phyloP scores from a whole-genome alignment of 140 eudicot species.

The Oenanthe javanica region DNA sequence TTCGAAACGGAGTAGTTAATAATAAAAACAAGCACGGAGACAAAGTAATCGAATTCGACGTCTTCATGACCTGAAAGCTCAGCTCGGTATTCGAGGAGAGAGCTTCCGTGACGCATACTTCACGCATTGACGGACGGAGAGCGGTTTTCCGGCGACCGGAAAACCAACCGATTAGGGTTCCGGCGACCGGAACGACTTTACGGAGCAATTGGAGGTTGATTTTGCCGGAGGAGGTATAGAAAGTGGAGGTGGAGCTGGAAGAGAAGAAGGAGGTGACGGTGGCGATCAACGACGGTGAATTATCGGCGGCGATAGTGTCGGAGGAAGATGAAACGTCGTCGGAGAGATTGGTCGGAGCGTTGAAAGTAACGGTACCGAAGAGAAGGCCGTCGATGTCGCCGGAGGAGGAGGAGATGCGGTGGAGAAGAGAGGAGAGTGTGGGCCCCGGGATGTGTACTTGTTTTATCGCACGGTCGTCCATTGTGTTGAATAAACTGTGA shows the following conservation, averaged over 20 bases:
- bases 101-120: constrained; percentile 32
- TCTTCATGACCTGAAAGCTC: constrained; percentile 30
- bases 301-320: constrained; percentile 2
- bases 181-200: constrained; percentile 26
- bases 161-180: constrained; percentile 69
- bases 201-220: constrained; percentile 28
- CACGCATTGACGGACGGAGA: constrained; percentile 76
- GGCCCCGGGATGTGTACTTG: constrained; percentile 82
- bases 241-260: constrained; percentile 41
- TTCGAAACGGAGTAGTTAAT: constrained; percentile 64
- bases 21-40: constrained; percentile 58
- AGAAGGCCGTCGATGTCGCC: constrained; percentile 82
- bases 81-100: constrained; percentile 31
- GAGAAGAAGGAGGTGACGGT: constrained; percentile 51
- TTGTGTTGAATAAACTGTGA: not conserved
- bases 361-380: constrained; percentile 53
- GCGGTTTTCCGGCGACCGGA: constrained; percentile 74
- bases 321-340: constrained; percentile 49
- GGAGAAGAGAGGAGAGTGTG: constrained; percentile 73
- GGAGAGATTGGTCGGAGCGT: constrained; percentile 46
- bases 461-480: constrained; percentile 53
- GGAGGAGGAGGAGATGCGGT: constrained; percentile 62
- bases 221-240: constrained; percentile 35
- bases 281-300: constrained; percentile 27
- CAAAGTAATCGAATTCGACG: constrained; percentile 22